A percentile compares a stretch with the other conserved stretches of the same genome.
Evolutionary conservation across 352 stramenopile genomes (phyloP).

Genomic region (Pythium sp.): DNA sequence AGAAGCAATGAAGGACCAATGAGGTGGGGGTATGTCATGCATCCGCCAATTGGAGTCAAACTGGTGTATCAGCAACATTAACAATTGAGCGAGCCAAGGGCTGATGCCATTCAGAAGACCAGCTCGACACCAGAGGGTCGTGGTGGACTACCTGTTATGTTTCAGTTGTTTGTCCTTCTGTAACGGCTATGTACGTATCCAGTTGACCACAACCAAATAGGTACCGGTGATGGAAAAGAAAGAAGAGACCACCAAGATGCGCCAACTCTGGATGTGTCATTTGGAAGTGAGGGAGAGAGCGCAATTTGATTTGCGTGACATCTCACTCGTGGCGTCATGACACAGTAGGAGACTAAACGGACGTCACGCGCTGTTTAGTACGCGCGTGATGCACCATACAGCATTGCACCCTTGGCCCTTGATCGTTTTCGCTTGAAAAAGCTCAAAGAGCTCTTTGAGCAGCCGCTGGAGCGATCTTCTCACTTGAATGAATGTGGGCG

Average conservation of each 20-base stretch:
- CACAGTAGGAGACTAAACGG: neutral
- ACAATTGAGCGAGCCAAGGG: neutral
- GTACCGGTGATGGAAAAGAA: neutral
- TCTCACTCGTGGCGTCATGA: neutral
- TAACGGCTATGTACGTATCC: neutral
- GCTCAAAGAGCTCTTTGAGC: neutral
- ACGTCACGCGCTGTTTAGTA: neutral
- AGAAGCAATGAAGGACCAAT: neutral
- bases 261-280: neutral
- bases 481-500: neutral
- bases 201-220: neutral
- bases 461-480: neutral
- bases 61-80: neutral
- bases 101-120: neutral
- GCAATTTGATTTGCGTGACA: no score
- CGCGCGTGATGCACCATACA: neutral
- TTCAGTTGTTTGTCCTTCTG: neutral
- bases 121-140: neutral
- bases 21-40: neutral
- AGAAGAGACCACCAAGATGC: neutral
- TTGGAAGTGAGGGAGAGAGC: neutral
- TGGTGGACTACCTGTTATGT: neutral
- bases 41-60: neutral
- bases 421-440: neutral
- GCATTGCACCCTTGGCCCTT: no score